Conservation (phyloP, 2,329 filamentous ascomycete species). For the Akanthomyces muscarius region DNA sequence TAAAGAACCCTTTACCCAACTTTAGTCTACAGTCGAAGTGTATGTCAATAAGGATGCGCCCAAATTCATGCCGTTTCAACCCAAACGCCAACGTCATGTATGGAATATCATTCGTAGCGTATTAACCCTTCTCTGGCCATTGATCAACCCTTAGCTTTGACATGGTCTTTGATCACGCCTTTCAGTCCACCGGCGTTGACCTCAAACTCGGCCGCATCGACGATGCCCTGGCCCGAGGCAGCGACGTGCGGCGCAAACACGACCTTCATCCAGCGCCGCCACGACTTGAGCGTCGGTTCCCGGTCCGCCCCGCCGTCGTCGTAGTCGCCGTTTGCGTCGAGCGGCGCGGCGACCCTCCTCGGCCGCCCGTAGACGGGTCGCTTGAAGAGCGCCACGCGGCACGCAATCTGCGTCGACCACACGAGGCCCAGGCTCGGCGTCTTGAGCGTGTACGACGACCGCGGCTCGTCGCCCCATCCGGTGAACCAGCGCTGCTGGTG, state of each 20-base stretch:
- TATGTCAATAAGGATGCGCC: slow-evolving; percentile 1
- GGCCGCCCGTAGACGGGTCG: slow-evolving; percentile 50
- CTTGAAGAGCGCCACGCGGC: slow-evolving; percentile 77
- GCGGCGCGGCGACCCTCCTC: slow-evolving; percentile 33
- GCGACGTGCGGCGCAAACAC: slow-evolving; percentile 80
- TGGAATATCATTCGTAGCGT: background rate
- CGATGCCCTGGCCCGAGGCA: slow-evolving; percentile 45
- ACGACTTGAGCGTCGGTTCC: slow-evolving; percentile 49
- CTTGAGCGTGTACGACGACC: slow-evolving; percentile 54
- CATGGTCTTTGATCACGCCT: slow-evolving; percentile 21
- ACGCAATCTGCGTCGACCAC: slow-evolving; percentile 86
- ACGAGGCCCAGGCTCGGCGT: slow-evolving; percentile 83
- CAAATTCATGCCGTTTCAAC: background rate
- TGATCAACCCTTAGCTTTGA: slow-evolving; percentile 1
- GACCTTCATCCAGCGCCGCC: slow-evolving; percentile 78
- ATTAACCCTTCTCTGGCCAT: background rate
- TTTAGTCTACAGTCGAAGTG: background rate
- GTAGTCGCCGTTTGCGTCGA: slow-evolving; percentile 24
- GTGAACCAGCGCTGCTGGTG: slow-evolving; percentile 95
- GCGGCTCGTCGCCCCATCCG: slow-evolving; percentile 77
- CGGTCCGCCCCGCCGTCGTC: slow-evolving; percentile 41
- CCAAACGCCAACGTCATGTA: background rate
- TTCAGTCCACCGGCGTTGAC: slow-evolving; percentile 64
- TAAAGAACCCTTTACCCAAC: background rate
- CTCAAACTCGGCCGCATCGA: slow-evolving; percentile 65